phyloP scores from a whole-genome alignment of 345 rosid genomes.

The Gynandropsis gynandra region DNA sequence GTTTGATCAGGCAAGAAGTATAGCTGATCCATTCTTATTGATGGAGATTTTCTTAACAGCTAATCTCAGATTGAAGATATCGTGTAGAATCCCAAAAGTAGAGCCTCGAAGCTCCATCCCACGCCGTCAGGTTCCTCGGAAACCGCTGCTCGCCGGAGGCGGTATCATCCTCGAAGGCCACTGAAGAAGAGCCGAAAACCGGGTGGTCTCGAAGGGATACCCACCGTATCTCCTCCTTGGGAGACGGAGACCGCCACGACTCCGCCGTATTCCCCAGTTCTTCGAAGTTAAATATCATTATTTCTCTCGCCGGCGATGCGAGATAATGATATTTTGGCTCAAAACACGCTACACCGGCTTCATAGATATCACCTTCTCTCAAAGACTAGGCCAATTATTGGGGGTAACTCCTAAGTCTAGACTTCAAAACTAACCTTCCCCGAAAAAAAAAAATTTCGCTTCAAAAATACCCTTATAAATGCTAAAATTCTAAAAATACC shows the following conservation, averaged over 20 bases:
- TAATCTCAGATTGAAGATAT: constrained; percentile 40
- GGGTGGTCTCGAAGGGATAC: constrained; percentile 69
- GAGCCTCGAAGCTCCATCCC: constrained; percentile 82
- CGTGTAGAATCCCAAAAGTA: constrained; percentile 62
- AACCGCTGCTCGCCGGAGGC: constrained; percentile 19
- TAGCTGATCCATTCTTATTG: constrained; percentile 72
- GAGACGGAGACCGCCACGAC: constrained; percentile 37
- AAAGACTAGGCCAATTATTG: no score
- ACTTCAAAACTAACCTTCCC: no score
- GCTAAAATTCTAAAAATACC: no score
- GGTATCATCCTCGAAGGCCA: constrained; percentile 17
- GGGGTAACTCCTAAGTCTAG: no score
- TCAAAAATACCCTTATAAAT: no score
- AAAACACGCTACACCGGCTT: no score
- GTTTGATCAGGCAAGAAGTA: constrained; percentile 56
- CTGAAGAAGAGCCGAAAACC: constrained; percentile 36
- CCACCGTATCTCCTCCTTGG: constrained; percentile 60
- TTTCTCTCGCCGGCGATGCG: not conserved
- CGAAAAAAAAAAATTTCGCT: no score
- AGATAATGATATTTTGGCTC: no score
- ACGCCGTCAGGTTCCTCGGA: constrained; percentile 56
- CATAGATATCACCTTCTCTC: no score
- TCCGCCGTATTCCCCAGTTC: constrained; percentile 26
- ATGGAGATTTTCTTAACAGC: constrained; percentile 62
- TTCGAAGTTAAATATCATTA: constrained; percentile 61